Base-by-base conservation (phyloP, 805 yeast species). In the Jamesozyma rosinii region DNA sequence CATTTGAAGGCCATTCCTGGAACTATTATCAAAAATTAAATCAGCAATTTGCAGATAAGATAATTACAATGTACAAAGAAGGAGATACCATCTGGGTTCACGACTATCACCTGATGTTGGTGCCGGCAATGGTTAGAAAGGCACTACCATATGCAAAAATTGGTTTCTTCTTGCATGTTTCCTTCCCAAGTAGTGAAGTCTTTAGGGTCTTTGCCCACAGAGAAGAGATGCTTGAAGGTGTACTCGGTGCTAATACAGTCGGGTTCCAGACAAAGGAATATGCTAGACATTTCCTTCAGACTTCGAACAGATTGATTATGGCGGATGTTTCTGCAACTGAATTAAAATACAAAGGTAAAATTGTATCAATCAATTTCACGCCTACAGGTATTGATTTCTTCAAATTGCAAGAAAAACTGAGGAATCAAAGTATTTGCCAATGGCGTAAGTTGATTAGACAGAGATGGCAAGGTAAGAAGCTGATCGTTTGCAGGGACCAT, bases 1-100 rank as follows among this genome's bases (percentile, higher is more conserved):
- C 95, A 0, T 92, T 90, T 63, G 96, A 90, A 63, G 96, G 86
- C 51, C 94, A 88, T 59, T 86, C 96, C 1, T 90, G 97, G 95
- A 78, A 78, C 21, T 81, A 82, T 57, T 90, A 90, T 62, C 77
- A 76, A 50, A 65, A 70, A 1, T 71, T 90, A 48, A 92, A 92
- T 56, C 86, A 81, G 59, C 61, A 75, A 37, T 74, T 89, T 55
- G 97, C 97, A 0, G 84, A 88, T 43, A 76, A 75, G 50, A 71
- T 90, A 37, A 75, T 83, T 2, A 74, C 71, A 31, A 66, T 69
- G 1, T 89, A 90, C 62, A 76, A 79, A 51, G 73, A 72, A 0
- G 87, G 83, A 35, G 95, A 90, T 59, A 69, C 77, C 34, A 72
- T 90, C 46, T 92, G 97, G 97, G 71, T 90, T 42, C 95, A 90